Evolutionary conservation across 768 basidiomycete species (phyloP).

Genomic region (Leucosporidium scottii): DNA sequence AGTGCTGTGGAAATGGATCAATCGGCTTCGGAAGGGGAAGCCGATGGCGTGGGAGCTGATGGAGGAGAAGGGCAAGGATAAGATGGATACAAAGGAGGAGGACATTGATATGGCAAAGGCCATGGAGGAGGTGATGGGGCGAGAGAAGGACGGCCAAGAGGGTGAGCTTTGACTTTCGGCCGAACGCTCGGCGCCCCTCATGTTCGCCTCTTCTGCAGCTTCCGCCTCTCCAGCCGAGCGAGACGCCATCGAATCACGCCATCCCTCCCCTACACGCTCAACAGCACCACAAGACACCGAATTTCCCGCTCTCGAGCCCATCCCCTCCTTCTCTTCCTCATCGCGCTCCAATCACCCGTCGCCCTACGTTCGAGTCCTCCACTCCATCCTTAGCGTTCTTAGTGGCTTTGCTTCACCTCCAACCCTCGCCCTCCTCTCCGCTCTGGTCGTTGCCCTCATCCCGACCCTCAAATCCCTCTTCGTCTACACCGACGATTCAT

Average conservation of each 20-base stretch:
- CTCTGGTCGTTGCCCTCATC: slow-evolving; percentile 55
- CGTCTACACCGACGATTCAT: slow-evolving; percentile 47
- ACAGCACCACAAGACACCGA: background rate
- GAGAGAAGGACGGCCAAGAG: background rate
- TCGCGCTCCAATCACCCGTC: background rate
- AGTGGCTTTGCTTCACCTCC: slow-evolving; percentile 49
- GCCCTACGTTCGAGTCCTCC: background rate
- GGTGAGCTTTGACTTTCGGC: background rate
- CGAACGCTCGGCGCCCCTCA: background rate
- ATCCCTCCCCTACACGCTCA: background rate
- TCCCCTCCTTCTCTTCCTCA: background rate
- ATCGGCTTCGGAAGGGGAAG: background rate
- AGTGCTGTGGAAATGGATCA: background rate
- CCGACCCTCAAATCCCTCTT: slow-evolving; percentile 59
- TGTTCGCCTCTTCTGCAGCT: background rate
- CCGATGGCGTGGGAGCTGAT: slow-evolving; percentile 24
- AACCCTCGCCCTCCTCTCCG: slow-evolving; percentile 52
- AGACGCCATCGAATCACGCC: background rate
- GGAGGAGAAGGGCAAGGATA: background rate
- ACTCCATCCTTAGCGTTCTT: slow-evolving; percentile 36
- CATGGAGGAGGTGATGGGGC: too few relatives aligned
- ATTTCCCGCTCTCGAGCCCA: background rate
- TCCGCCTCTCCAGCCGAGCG: background rate
- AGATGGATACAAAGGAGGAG: background rate
- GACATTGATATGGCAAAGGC: background rate